Evolutionary conservation across 805 yeast genomes (phyloP).

Genomic region (Maudiozyma barnettii): DNA sequence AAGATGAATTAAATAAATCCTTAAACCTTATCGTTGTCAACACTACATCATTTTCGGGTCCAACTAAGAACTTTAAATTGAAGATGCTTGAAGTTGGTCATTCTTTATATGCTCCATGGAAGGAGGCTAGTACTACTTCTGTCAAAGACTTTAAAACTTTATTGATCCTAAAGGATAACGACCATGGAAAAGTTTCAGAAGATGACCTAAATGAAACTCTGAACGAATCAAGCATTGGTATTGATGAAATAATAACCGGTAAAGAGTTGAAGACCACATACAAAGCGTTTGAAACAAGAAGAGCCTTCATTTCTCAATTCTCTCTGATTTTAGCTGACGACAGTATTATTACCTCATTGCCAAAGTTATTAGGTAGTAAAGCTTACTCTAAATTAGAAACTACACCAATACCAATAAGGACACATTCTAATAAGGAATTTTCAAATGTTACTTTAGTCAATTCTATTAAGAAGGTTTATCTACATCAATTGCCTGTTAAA

Average conservation of each 20-base stretch:
- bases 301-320: conserved; percentile 57
- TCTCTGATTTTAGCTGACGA: conserved; percentile 84
- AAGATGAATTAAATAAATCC: conserved; percentile 35
- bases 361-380: conserved; percentile 80
- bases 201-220: conserved; percentile 67
- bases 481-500: conserved; percentile 49
- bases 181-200: conserved; percentile 26
- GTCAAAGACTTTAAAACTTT: conserved; percentile 31
- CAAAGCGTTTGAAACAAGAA: conserved; percentile 81
- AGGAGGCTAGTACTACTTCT: conserved; percentile 22
- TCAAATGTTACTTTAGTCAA: conserved; percentile 44
- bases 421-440: conserved; percentile 29
- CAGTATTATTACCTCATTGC: conserved; percentile 66
- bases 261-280: conserved; percentile 72
- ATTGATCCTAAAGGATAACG: conserved; percentile 33
- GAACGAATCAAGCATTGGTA: conserved; percentile 24
- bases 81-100: conserved; percentile 35
- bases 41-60: conserved; percentile 48
- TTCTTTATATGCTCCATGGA: conserved; percentile 26
- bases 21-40: conserved; percentile 56
- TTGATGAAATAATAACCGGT: conserved; percentile 52
- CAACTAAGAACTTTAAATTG: conserved; percentile 49
- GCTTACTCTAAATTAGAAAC: conserved; percentile 56
- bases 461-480: conserved; percentile 46
- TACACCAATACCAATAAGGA: conserved; percentile 57